Percentiles rank a stretch among this genome's conserved stretches.
phyloP scores from a whole-genome alignment of 495 filamentous ascomycete genomes.

The Gamarada debralockiae region DNA sequence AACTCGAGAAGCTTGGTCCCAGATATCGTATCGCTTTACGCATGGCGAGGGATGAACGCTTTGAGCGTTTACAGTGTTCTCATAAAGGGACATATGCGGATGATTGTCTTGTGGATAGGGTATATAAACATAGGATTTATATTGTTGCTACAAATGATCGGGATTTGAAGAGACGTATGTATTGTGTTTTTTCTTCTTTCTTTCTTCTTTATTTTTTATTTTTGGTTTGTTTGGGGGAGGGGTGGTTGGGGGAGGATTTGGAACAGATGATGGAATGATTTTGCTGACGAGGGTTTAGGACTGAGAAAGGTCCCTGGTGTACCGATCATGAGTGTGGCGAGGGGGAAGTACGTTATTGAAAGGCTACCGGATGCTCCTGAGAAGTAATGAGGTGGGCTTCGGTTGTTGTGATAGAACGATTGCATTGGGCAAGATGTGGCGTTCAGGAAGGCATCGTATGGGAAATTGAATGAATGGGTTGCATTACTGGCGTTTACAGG shows the following conservation, averaged over 20 bases:
- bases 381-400: slow-evolving; percentile 33
- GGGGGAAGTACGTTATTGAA: slow-evolving; percentile 91
- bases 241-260: no score
- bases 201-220: no score
- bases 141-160: slow-evolving; percentile 89
- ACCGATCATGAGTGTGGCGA: slow-evolving; percentile 57
- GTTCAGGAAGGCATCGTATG: background rate
- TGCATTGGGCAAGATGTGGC: background rate
- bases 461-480: background rate
- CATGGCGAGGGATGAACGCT: slow-evolving; percentile 90
- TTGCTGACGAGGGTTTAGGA: slow-evolving; percentile 5
- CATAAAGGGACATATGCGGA: slow-evolving; percentile 94
- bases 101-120: slow-evolving; percentile 88
- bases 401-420: background rate
- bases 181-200: no score
- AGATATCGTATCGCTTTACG: slow-evolving; percentile 86
- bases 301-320: slow-evolving; percentile 37
- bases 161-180: slow-evolving; percentile 76
- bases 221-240: no score
- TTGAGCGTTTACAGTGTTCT: slow-evolving; percentile 77
- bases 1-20: slow-evolving; percentile 87
- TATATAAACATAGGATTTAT: slow-evolving; percentile 74
- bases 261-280: no score
- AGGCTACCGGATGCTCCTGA: slow-evolving; percentile 78
- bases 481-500: no score